These are phyloP conservation scores for Calonectria naviculata DNA, from an alignment of 2,329 filamentous ascomycete species.

Conservation along the genomic window DNA sequence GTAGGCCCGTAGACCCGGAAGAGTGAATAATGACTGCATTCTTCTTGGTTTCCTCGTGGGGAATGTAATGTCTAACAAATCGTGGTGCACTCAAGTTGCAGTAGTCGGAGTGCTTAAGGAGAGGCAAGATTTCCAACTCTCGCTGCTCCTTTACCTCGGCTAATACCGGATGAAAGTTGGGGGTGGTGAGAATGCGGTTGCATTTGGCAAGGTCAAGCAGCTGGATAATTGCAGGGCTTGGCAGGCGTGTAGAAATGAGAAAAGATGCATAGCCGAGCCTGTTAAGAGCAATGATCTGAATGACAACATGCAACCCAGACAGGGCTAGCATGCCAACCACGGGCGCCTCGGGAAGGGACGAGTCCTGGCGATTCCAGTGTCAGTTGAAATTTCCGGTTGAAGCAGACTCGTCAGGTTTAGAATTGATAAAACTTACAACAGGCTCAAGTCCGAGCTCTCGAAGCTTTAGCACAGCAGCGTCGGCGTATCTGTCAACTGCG, in stretches of 20 bases:
- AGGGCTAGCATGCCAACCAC: slow-evolving; percentile 34
- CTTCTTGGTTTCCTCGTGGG: slow-evolving; percentile 28
- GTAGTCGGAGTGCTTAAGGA: slow-evolving; percentile 19
- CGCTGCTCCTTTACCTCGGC: slow-evolving; percentile 28
- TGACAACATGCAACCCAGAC: slow-evolving; percentile 31
- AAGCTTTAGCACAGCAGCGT: slow-evolving; percentile 32
- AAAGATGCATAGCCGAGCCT: slow-evolving; percentile 34
- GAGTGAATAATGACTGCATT: slow-evolving; percentile 45
- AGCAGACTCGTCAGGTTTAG: no score
- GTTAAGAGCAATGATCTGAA: slow-evolving; percentile 36
- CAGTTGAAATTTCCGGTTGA: no score
- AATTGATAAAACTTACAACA: slow-evolving; percentile 17
- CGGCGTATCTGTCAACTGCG: slow-evolving; percentile 31
- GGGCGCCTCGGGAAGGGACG: slow-evolving; percentile 21
- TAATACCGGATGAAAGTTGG: slow-evolving; percentile 29
- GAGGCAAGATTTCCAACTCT: slow-evolving; percentile 22
- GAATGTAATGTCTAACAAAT: slow-evolving; percentile 28
- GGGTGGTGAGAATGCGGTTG: slow-evolving; percentile 26
- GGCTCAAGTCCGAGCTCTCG: slow-evolving; percentile 26
- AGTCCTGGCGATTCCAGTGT: slow-evolving; percentile 23
- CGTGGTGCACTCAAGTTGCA: slow-evolving; percentile 21
- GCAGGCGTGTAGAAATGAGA: slow-evolving; percentile 35
- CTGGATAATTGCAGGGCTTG: slow-evolving; percentile 30
- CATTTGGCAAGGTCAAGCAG: slow-evolving; percentile 26
- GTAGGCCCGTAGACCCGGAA: slow-evolving; percentile 68